phyloP scores from a whole-genome alignment of 1,284 basidiomycete species.

The Cystodermella granulosa region DNA sequence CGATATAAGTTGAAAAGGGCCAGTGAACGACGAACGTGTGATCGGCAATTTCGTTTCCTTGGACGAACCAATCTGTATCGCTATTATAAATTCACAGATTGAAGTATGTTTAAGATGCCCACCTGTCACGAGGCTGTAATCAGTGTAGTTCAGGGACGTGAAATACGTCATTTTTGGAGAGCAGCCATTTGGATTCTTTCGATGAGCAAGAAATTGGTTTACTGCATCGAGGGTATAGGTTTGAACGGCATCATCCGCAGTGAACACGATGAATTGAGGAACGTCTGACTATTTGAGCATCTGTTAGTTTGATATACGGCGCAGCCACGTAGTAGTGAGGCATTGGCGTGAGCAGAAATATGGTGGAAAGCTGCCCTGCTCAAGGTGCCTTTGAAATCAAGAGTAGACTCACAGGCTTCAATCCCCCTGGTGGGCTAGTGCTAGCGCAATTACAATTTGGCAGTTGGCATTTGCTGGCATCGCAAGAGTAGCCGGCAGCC shows the following conservation, averaged over 20 bases:
- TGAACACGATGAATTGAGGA: constrained; percentile 69
- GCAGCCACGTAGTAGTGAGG: too few species aligned
- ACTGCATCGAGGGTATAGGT: constrained; percentile 67
- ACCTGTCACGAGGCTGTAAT: constrained; percentile 72
- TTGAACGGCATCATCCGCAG: constrained; percentile 70
- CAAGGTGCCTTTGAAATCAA: not conserved
- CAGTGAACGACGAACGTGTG: constrained; percentile 57
- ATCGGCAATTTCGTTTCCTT: constrained; percentile 83
- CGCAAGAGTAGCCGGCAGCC: constrained; percentile 67
- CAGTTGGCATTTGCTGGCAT: constrained; percentile 59
- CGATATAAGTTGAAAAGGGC: constrained; percentile 7
- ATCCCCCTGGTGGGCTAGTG: constrained; percentile 64
- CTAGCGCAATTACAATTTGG: constrained; percentile 71
- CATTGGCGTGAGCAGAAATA: too few species aligned
- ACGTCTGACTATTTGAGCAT: constrained; percentile 38
- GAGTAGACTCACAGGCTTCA: constrained; percentile 49
- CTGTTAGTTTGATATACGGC: not conserved
- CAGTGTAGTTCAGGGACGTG: constrained; percentile 70
- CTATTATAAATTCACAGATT: constrained; percentile 3
- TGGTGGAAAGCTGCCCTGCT: too few species aligned
- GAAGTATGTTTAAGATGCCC: constrained; percentile 10
- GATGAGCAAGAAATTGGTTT: constrained; percentile 71
- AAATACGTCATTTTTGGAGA: constrained; percentile 70
- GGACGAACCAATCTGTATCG: constrained; percentile 66
- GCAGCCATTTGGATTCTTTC: constrained; percentile 83